Evolutionary conservation across 257 asterid species (phyloP), one percentile per base, ranked within the genome.

Genomic region (Salvia splendens): DNA sequence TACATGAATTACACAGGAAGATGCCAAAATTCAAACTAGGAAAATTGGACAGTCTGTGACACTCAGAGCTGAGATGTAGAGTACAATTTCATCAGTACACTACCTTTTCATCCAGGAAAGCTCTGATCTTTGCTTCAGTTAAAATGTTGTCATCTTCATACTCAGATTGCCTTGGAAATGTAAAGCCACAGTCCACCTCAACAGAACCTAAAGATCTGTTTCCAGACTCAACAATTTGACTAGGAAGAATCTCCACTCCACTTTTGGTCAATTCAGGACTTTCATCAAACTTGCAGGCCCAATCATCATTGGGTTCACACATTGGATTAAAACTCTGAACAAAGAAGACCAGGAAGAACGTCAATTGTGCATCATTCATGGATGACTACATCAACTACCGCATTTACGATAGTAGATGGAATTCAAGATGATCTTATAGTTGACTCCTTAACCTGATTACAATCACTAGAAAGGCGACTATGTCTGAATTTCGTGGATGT

Each of bases 51-150:
- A 68, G 15, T 54, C 61, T 52, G 70, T 49, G 49, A 15, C 12
- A 47, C 61, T 17, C 35, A 67, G n/a, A 8, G 24, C 54, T 49
- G 17, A 20, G 56, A 38, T 62, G 52, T 50, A 16, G 49, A 38
- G 49, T 12, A 33, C 40, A 49, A 55, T 59, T 55, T 50, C 8
- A 57, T 42, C 46, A 65, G 20, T 28, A 57, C 38, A 42, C 30
- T 67, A 94, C 99, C 98, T 94, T 94, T 81, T 83, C 99, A 69
- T 84, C 95, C 51, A 94, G 93, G 80, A 94, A 94, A 36, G 89
- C 96, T 77, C 88, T 83, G 75, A 94, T 94, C 82, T 87, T 94
- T 14, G 96, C 75, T 73, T 94, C 99, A 17, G 96, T 91, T 50
- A 76, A 83, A 82, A 87, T 96, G 11, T 91, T 96, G 36, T 94